Evolutionary conservation across 495 filamentous ascomycete species (phyloP).

Genomic region (Lasiosphaeriaceae sp.): DNA sequence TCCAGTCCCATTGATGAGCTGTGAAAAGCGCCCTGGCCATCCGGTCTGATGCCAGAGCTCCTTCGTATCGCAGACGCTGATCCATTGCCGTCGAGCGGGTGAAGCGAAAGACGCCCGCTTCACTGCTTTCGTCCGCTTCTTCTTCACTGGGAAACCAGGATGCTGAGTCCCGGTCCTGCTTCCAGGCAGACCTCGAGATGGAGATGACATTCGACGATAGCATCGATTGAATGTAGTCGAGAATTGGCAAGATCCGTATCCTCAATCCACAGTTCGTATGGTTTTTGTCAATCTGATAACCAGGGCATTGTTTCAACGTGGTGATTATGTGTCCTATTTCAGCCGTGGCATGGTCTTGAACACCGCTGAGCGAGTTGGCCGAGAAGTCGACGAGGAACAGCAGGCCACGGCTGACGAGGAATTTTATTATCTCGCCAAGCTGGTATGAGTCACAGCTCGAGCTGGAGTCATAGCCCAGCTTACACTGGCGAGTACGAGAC

Average conservation of each 20-base stretch:
- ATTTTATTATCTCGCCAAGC: conserved; percentile 79
- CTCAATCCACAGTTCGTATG: conserved; percentile 76
- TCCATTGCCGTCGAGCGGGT: conserved; percentile 36
- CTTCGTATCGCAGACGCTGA: conserved; percentile 36
- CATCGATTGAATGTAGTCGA: conserved; percentile 61
- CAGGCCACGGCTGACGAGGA: conserved; percentile 58
- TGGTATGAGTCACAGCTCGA: conserved; percentile 80
- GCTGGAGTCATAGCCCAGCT: conserved; percentile 70
- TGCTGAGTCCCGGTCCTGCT: conserved; percentile 25
- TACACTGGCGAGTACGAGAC: conserved; percentile 62
- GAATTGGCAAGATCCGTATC: conserved; percentile 59
- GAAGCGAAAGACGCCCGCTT: conserved; percentile 34
- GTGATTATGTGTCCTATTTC: conserved; percentile 34
- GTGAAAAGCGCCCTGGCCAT: conserved; percentile 53
- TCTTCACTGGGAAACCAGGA: conserved; percentile 28
- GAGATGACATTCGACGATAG: conserved; percentile 41
- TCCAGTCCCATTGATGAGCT: conserved; percentile 58
- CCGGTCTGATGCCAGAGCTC: conserved; percentile 36
- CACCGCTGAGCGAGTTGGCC: conserved; percentile 24
- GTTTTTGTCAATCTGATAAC: conserved; percentile 74
- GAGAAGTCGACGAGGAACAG: conserved; percentile 46
- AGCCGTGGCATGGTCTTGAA: conserved; percentile 18
- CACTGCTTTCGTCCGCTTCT: background rate
- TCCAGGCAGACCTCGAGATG: conserved; percentile 45
- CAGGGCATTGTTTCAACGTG: conserved; percentile 50